These are phyloP conservation scores for Magnolia officinalis DNA, from an alignment of 164 flowering plant genomes.

Conservation along the genomic window DNA sequence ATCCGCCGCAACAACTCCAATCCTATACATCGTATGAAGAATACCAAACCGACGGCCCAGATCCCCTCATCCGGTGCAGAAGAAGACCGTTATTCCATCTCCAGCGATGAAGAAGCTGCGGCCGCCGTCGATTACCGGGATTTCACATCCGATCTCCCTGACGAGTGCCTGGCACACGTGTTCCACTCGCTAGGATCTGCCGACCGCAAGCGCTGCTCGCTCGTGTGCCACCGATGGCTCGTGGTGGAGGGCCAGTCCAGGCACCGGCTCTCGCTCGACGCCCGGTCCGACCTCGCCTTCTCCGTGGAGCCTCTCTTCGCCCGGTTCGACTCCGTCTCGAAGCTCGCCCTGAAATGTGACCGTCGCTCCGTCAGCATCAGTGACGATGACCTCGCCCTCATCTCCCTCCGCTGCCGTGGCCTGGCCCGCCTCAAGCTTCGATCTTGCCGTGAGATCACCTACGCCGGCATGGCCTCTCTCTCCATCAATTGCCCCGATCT, in stretches of 20 bases:
- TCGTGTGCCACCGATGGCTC: conserved; percentile 77
- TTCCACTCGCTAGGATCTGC: conserved; percentile 64
- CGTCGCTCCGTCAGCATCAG: conserved; percentile 59
- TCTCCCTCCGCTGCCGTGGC: conserved; percentile 63
- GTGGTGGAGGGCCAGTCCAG: conserved; percentile 74
- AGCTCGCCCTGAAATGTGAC: conserved; percentile 73
- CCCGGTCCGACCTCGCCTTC: conserved; percentile 38
- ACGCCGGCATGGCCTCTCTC: conserved; percentile 55
- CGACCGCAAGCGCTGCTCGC: conserved; percentile 67
- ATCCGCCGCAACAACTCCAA: conserved; percentile 26
- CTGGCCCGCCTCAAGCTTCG: conserved; percentile 78
- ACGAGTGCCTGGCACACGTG: conserved; percentile 70
- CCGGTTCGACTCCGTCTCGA: conserved; percentile 74
- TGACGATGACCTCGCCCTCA: conserved; percentile 61
- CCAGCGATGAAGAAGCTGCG: neutral
- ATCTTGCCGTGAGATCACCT: conserved; percentile 77
- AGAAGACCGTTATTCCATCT: neutral
- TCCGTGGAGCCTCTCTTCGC: conserved; percentile 45
- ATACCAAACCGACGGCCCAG: conserved; percentile 22
- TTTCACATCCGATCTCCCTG: conserved; percentile 60
- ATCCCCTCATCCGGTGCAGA: conserved; percentile 21
- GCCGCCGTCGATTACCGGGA: conserved; percentile 18
- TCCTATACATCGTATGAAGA: conserved; percentile 18
- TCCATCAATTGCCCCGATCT: conserved; percentile 52
- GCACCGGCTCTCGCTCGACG: conserved; percentile 67